Evolutionary conservation across 2,329 filamentous ascomycete species (phyloP).

Genomic region (Mycocentrospora acerina): DNA sequence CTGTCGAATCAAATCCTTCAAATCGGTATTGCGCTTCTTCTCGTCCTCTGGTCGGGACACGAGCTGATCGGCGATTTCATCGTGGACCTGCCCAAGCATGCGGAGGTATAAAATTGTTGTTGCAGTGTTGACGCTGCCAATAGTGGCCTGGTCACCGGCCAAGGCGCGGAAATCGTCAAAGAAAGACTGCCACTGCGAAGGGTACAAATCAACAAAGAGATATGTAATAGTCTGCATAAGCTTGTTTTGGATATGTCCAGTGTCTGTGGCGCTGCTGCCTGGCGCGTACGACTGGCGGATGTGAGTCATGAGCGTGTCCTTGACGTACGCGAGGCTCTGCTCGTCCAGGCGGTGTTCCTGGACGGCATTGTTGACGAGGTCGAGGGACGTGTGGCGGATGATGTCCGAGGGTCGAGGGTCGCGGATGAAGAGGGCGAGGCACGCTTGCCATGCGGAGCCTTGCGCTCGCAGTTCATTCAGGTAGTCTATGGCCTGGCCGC

Average conservation of each 20-base stretch:
- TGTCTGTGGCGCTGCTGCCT: conserved; percentile 63
- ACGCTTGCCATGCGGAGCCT: conserved; percentile 86
- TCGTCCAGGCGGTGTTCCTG: conserved; percentile 75
- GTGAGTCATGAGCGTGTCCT: conserved; percentile 80
- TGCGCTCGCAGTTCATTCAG: conserved; percentile 76
- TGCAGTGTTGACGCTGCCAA: conserved; percentile 65
- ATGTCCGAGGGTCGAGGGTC: conserved; percentile 76
- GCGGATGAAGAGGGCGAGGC: conserved; percentile 81
- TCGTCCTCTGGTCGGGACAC: conserved; percentile 76
- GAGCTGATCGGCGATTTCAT: conserved; percentile 94
- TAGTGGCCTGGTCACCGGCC: conserved; percentile 62
- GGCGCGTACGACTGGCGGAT: conserved; percentile 72
- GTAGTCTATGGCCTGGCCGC: conserved; percentile 87
- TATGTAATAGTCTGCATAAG: conserved; percentile 94
- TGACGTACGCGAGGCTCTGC: conserved; percentile 72
- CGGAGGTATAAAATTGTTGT: conserved; percentile 88
- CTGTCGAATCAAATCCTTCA: conserved; percentile 87
- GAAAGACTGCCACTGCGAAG: conserved; percentile 82
- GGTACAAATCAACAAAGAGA: conserved; percentile 86
- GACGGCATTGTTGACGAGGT: conserved; percentile 90
- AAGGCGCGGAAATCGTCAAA: conserved; percentile 85
- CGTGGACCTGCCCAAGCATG: conserved; percentile 85
- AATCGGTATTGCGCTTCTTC: conserved; percentile 78
- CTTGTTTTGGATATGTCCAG: conserved; percentile 86
- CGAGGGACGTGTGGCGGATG: conserved; percentile 83